Evolutionary conservation across 345 rosid genomes (phyloP).

Genomic region (Acer saccharum): DNA sequence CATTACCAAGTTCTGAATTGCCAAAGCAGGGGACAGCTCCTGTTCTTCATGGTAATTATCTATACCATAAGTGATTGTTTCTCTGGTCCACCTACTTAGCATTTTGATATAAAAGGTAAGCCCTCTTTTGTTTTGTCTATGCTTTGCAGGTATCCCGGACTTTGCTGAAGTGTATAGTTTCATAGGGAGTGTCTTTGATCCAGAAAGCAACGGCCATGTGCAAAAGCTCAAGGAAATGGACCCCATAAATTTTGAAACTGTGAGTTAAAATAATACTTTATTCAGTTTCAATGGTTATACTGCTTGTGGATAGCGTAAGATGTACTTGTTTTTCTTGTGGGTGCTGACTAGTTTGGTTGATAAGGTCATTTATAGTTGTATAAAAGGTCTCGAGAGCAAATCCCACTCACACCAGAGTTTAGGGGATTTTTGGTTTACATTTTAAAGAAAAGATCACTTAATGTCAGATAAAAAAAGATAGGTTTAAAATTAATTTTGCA

Average conservation of each 20-base stretch:
- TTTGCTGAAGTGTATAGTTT: slow-evolving; percentile 90
- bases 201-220: slow-evolving; percentile 62
- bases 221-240: slow-evolving; percentile 96
- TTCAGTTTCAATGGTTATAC: background rate
- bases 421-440: background rate
- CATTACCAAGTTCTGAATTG: slow-evolving; percentile 47
- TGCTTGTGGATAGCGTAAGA: slow-evolving; percentile 2
- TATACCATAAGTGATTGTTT: slow-evolving; percentile 5
- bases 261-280: slow-evolving; percentile 36
- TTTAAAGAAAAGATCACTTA: background rate
- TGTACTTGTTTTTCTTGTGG: slow-evolving; percentile 9
- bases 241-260: slow-evolving; percentile 93
- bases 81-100: background rate
- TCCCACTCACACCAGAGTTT: background rate
- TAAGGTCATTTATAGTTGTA: background rate
- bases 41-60: slow-evolving; percentile 58
- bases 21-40: slow-evolving; percentile 49
- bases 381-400: background rate
- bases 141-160: slow-evolving; percentile 72
- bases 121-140: slow-evolving; percentile 16
- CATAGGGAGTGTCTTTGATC: slow-evolving; percentile 94
- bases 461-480: background rate
- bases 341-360: background rate
- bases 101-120: slow-evolving; percentile 10
- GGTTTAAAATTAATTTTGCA: background rate